Conservation (phyloP, 192 early-diverging fungal genomes). For the Backusella tarrabulga region DNA sequence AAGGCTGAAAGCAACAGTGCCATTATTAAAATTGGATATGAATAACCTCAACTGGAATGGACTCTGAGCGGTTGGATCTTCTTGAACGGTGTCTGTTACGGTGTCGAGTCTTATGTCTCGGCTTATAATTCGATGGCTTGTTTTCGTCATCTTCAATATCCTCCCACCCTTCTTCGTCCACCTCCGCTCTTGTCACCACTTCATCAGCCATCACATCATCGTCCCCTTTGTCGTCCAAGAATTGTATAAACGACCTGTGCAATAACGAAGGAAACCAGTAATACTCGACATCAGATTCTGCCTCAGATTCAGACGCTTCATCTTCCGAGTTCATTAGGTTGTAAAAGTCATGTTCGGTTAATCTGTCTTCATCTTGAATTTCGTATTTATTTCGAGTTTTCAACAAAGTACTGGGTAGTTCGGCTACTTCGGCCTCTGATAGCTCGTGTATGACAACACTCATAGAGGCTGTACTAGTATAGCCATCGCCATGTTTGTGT, state of each 20-base stretch:
- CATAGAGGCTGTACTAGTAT: background rate
- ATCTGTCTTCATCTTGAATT: background rate
- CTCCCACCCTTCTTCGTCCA: background rate
- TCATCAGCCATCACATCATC: background rate
- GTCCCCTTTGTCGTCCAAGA: background rate
- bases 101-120: background rate
- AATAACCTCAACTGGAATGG: conserved; percentile 3
- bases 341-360: conserved; percentile 7
- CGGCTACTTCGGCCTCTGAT: background rate
- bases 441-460: background rate
- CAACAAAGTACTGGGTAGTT: background rate
- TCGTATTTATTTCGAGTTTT: background rate
- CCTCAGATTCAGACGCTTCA: background rate
- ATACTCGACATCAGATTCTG: conserved; percentile 16
- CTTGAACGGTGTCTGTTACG: background rate
- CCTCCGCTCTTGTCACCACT: background rate
- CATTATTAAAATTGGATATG: background rate
- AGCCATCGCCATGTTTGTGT: background rate
- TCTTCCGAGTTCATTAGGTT: background rate
- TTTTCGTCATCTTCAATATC: background rate
- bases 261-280: conserved; percentile 21
- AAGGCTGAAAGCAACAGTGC: too few species aligned
- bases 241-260: background rate
- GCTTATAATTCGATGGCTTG: background rate
- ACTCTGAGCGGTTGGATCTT: background rate